Base-by-base conservation (phyloP, 139 green algal genomes). In the Chara braunii region DNA sequence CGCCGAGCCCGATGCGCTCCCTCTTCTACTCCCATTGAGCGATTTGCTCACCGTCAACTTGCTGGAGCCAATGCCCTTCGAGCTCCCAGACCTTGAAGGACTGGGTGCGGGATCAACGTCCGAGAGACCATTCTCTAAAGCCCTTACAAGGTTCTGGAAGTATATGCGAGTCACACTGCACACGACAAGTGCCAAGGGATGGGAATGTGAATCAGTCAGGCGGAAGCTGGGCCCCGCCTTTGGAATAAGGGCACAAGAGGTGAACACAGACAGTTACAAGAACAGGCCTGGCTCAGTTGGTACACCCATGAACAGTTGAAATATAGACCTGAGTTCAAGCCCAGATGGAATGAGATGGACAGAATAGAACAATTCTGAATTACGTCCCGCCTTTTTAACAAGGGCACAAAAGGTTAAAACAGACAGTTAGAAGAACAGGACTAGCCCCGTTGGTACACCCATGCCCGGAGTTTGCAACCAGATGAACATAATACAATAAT, bases 111-210 rank as follows among this genome's bases (percentile, higher is more conserved):
- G n/a, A 23, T 73, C 64, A n/a, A 73, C 64, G n/a, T 72, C 56
- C n/a, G 51, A 23, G 7, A 79, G 37, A 24, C 70, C 70, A 28
- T 78, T 74, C 54, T 79, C 71, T n/a, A 79, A 37, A 2, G 62
- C 71, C 3, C 37, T 18, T 26, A 79, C 71, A 7, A 79, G 71
- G n/a, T 78, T 81, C 40, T 79, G 69, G 67, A 79, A 79, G 58
- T 79, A 79, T 3, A 31, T 78, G 22, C 50, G 37, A 2, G 71
- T 79, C n/a, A 79, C 71, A 29, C 64, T 73, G 64, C 28, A 69
- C 9, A 32, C 9, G 22, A 69, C n/a, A n/a, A n/a, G n/a, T n/a
- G n/a, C n/a, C n/a, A 18, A 18, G 40, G 40, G 40, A 18, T 26
- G 40, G 40, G 18, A 18, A 48, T 18, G 18, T 18, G 40, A 18